phyloP scores from a whole-genome alignment of 257 asterid species.

The Jasminum sambac region DNA sequence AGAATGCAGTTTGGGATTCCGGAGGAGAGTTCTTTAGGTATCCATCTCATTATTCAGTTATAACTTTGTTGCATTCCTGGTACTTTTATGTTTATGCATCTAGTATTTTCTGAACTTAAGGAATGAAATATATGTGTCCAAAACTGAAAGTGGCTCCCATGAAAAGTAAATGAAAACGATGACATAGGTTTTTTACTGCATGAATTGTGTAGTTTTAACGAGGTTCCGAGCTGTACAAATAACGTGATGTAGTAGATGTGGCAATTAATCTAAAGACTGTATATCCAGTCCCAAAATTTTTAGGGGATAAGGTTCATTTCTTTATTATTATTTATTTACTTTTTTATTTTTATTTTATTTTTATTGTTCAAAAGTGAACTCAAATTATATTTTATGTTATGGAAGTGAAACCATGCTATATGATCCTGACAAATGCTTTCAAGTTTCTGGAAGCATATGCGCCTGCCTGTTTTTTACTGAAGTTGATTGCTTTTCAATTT shows the following conservation, averaged over 20 bases:
- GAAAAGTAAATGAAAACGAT: not conserved
- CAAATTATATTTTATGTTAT: not conserved
- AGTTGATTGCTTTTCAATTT: not conserved
- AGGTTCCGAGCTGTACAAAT: too few relatives aligned
- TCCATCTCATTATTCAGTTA: not conserved
- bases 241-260: not conserved
- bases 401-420: not conserved
- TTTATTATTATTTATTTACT: not conserved
- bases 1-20: conserved; percentile 96
- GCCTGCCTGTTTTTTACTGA: not conserved
- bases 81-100: not conserved
- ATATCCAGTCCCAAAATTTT: not conserved
- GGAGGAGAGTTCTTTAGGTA: conserved; percentile 98
- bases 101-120: not conserved
- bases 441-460: not conserved
- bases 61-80: not conserved
- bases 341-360: not conserved
- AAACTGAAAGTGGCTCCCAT: not conserved
- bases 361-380: not conserved
- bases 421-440: not conserved
- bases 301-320: not conserved
- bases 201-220: not conserved
- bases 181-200: not conserved
- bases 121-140: not conserved
- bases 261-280: not conserved